These are phyloP conservation scores for Fonsecaea multimorphosa DNA, from an alignment of 2,329 filamentous ascomycete species.

Conservation along the genomic window DNA sequence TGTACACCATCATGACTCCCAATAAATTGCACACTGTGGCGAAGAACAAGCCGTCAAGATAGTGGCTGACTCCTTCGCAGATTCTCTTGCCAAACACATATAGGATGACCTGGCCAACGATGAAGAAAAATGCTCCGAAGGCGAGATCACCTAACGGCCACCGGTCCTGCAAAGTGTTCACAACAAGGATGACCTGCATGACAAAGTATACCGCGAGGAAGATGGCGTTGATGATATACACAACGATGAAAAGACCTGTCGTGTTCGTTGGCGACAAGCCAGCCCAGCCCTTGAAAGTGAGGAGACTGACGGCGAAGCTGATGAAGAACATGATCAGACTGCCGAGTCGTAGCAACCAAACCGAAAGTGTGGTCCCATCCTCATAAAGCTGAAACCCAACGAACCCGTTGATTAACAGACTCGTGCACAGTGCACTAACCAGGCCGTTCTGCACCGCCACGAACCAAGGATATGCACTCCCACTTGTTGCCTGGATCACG, in stretches of 20 bases:
- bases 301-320: conserved; percentile 82
- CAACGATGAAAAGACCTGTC: conserved; percentile 83
- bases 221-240: conserved; percentile 89
- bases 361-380: conserved; percentile 88
- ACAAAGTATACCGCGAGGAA: conserved; percentile 83
- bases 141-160: conserved; percentile 93
- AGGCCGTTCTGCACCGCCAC: conserved; percentile 85
- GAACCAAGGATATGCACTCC: conserved; percentile 85
- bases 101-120: conserved; percentile 87
- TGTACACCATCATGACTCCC: conserved; percentile 99
- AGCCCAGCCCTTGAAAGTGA: conserved; percentile 91
- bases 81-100: conserved; percentile 88
- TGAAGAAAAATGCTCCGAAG: conserved; percentile 90
- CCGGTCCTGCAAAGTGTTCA: conserved; percentile 88
- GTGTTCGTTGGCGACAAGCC: conserved; percentile 86
- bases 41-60: conserved; percentile 92
- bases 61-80: conserved; percentile 84
- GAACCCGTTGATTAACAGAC: conserved; percentile 93
- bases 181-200: conserved; percentile 86
- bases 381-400: conserved; percentile 98
- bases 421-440: conserved; percentile 82
- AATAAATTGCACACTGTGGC: conserved; percentile 92
- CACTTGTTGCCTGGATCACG: conserved; percentile 79
- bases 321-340: conserved; percentile 84
- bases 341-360: conserved; percentile 86